Evolutionary conservation across 192 early-diverging fungal genomes (phyloP).

Genomic region (Coemansia sp.): DNA sequence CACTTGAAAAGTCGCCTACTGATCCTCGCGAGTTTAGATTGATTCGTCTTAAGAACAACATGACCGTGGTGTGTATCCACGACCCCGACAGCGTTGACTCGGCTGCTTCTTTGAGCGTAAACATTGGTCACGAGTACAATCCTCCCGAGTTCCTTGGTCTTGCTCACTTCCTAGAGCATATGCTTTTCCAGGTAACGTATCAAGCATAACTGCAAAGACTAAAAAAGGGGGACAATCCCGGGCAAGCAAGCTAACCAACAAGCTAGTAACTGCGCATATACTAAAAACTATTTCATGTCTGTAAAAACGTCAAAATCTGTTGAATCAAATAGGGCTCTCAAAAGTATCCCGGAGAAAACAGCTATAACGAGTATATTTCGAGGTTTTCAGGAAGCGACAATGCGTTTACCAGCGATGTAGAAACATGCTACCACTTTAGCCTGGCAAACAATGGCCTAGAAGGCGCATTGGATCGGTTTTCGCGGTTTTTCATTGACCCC

Average conservation of each 20-base stretch:
- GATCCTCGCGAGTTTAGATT: slow-evolving; percentile 59
- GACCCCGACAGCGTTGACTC: slow-evolving; percentile 55
- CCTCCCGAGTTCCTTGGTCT: slow-evolving; percentile 61
- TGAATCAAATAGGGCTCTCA: slow-evolving; percentile 46
- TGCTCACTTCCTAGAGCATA: slow-evolving; percentile 69
- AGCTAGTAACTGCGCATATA: no score
- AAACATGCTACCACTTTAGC: slow-evolving; percentile 31
- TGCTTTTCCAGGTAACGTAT: slow-evolving; percentile 60
- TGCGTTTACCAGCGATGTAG: slow-evolving; percentile 22
- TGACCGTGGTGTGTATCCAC: slow-evolving; percentile 59
- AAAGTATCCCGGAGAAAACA: slow-evolving; percentile 69
- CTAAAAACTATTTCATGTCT: no score
- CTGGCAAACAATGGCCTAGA: slow-evolving; percentile 50
- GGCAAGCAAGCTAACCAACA: no score
- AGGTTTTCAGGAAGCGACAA: slow-evolving; percentile 29
- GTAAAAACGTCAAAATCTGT: neutral
- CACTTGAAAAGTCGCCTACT: slow-evolving; percentile 46
- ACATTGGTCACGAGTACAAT: slow-evolving; percentile 61
- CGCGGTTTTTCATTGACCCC: slow-evolving; percentile 89
- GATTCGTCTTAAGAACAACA: slow-evolving; percentile 55
- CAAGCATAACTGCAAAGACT: no score
- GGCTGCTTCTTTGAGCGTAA: slow-evolving; percentile 58
- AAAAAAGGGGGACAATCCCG: no score
- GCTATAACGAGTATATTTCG: slow-evolving; percentile 45
- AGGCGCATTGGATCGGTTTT: slow-evolving; percentile 66